Percentiles rank a stretch among this genome's conserved stretches.
phyloP scores from a whole-genome alignment of 441 rosid species.

The Populus hybrid region DNA sequence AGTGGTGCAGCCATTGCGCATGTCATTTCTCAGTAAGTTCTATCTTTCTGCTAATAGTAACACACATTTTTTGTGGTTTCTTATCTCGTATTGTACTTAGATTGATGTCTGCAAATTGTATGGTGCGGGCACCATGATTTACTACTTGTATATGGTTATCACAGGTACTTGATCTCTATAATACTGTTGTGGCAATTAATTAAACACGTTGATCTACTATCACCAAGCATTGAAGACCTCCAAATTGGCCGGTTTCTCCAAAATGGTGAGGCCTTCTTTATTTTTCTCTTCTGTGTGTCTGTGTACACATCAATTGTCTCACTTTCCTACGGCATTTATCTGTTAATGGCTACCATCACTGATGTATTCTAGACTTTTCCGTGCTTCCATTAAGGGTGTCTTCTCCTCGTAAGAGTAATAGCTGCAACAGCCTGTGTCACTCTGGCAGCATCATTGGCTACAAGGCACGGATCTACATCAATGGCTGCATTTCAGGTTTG shows the following conservation, averaged over 20 bases:
- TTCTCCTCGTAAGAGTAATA: slow-evolving; percentile 51
- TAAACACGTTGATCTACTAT: slow-evolving; percentile 38
- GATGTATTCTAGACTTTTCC: slow-evolving; percentile 14
- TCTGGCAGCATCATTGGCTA: slow-evolving; percentile 58
- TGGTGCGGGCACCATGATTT: background rate
- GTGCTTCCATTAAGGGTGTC: slow-evolving; percentile 36
- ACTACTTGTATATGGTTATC: background rate
- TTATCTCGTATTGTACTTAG: background rate
- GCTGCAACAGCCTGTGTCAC: slow-evolving; percentile 58
- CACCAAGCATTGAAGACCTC: slow-evolving; percentile 44
- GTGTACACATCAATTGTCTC: background rate
- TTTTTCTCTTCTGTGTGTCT: background rate
- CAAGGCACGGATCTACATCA: slow-evolving; percentile 50
- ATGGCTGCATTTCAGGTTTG: slow-evolving; percentile 78
- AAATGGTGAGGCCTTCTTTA: slow-evolving; percentile 39
- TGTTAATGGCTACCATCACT: background rate
- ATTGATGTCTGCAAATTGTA: background rate
- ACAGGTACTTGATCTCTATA: slow-evolving; percentile 46
- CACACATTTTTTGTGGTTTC: background rate
- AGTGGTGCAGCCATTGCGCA: slow-evolving; percentile 66
- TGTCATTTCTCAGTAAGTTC: slow-evolving; percentile 56
- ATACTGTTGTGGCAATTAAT: slow-evolving; percentile 47
- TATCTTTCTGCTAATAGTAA: background rate
- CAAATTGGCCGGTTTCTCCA: slow-evolving; percentile 48
- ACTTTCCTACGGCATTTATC: background rate